phyloP scores from a whole-genome alignment of 257 asterid species.

The Penstemon newberryi region DNA sequence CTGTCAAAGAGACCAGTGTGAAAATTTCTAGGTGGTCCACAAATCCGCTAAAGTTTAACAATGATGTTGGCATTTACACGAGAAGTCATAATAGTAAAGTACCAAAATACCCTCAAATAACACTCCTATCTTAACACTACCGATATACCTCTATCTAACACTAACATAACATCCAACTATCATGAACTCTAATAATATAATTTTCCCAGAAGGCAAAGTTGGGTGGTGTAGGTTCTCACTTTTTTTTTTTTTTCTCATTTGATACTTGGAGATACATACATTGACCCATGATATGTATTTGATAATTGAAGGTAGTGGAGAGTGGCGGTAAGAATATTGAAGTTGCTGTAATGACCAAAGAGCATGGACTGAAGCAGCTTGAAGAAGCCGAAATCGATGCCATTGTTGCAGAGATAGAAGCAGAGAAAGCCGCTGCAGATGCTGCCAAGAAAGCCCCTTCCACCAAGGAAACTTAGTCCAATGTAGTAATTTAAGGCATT shows the following conservation, averaged over 20 bases:
- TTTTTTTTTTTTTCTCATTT: too few species aligned
- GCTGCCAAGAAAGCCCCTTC: conserved; percentile 92
- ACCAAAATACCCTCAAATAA: too few species aligned
- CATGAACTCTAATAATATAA: neutral
- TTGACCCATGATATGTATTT: neutral
- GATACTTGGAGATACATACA: too few species aligned
- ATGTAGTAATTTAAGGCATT: conserved; percentile 8
- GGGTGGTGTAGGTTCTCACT: too few species aligned
- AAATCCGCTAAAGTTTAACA: too few species aligned
- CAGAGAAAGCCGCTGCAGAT: conserved; percentile 97
- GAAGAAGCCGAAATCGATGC: conserved; percentile 96
- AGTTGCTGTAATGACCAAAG: conserved; percentile 92
- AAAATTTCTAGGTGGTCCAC: too few species aligned
- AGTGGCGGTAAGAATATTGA: conserved; percentile 97
- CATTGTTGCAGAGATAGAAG: conserved; percentile 82
- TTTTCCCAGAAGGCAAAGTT: too few species aligned
- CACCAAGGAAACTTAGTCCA: conserved; percentile 44
- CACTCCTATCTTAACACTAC: too few species aligned
- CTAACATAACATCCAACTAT: neutral
- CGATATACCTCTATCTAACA: too few species aligned
- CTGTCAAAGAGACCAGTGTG: neutral
- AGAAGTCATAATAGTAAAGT: too few species aligned
- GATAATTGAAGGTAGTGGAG: conserved; percentile 72
- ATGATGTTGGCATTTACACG: neutral
- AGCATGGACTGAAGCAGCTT: conserved; percentile 72